phyloP scores from a whole-genome alignment of 495 filamentous ascomycete species.

The Hypomontagnella submonticulosa region DNA sequence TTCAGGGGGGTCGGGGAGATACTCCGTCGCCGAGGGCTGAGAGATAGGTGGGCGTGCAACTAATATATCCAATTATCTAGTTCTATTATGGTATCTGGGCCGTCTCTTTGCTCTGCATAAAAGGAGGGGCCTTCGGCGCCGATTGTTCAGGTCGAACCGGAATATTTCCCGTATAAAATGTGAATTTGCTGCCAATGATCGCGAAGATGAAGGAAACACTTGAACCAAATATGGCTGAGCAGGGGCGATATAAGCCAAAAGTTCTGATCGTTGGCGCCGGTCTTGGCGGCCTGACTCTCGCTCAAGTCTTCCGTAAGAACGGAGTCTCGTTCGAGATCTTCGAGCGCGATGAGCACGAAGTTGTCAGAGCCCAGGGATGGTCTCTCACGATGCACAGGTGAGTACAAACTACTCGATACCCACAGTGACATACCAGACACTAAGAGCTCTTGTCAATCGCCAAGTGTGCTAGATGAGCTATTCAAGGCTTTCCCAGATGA shows the following conservation, averaged over 20 bases:
- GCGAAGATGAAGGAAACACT: conserved; percentile 36
- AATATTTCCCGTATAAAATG: conserved; percentile 3
- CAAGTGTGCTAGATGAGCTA: conserved; percentile 43
- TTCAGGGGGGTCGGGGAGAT: conserved; percentile 18
- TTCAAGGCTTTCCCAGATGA: conserved; percentile 50
- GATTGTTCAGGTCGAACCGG: neutral
- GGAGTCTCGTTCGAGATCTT: conserved; percentile 64
- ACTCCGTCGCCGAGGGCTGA: conserved; percentile 35
- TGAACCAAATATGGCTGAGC: conserved; percentile 29
- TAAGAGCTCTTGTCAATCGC: conserved; percentile 4
- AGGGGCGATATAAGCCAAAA: conserved; percentile 33
- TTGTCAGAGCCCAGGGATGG: conserved; percentile 49
- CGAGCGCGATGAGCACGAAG: conserved; percentile 58
- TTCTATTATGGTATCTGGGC: neutral
- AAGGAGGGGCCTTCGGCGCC: conserved; percentile 10
- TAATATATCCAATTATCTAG: conserved; percentile 17
- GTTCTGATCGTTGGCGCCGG: conserved; percentile 63
- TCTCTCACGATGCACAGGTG: conserved; percentile 49
- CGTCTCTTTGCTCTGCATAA: conserved; percentile 14
- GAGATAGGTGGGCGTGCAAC: neutral
- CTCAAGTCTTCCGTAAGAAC: conserved; percentile 62
- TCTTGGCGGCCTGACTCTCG: conserved; percentile 63
- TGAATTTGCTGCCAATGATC: neutral
- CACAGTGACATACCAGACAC: neutral
- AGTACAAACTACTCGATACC: conserved; percentile 6